Conservation (phyloP, 768 basidiomycete genomes). For the Dentipellis fragilis region DNA sequence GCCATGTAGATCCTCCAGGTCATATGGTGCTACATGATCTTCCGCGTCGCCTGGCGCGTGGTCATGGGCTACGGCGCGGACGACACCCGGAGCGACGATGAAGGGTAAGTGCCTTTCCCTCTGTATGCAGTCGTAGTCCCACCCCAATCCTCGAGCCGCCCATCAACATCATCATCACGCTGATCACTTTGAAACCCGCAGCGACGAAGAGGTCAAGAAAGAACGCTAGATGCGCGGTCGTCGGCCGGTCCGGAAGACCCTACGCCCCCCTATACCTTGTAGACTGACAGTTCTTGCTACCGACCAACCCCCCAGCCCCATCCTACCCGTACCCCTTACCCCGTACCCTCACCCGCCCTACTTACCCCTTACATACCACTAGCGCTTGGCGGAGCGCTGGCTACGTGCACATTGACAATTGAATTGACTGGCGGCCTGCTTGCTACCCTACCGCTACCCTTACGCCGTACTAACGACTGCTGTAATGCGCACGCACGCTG, state of each 20-base stretch:
- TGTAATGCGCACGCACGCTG: too few species aligned
- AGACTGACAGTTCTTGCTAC: neutral
- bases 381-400: too few species aligned
- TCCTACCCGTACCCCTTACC: too few species aligned
- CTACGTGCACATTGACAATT: too few species aligned
- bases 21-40: conserved; percentile 84
- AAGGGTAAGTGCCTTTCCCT: conserved; percentile 33
- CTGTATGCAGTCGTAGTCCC: neutral
- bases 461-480: too few species aligned
- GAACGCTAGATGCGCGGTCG: conserved; percentile 15
- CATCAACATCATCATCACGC: neutral
- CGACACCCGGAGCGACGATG: conserved; percentile 82
- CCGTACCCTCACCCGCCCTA: too few species aligned
- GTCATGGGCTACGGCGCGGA: conserved; percentile 66
- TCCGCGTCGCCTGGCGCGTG: conserved; percentile 74
- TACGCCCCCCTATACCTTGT: neutral
- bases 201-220: conserved; percentile 22
- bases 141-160: neutral
- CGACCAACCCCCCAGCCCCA: too few species aligned
- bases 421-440: too few species aligned
- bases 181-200: conserved; percentile 5
- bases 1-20: conserved; percentile 53
- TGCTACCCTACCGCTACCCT: too few species aligned
- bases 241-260: neutral
- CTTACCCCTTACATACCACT: too few species aligned